A percentile compares a stretch with the other conserved stretches of the same genome.
phyloP scores from a whole-genome alignment of 1,284 basidiomycete genomes.

The Paramarasmius palmivorus region DNA sequence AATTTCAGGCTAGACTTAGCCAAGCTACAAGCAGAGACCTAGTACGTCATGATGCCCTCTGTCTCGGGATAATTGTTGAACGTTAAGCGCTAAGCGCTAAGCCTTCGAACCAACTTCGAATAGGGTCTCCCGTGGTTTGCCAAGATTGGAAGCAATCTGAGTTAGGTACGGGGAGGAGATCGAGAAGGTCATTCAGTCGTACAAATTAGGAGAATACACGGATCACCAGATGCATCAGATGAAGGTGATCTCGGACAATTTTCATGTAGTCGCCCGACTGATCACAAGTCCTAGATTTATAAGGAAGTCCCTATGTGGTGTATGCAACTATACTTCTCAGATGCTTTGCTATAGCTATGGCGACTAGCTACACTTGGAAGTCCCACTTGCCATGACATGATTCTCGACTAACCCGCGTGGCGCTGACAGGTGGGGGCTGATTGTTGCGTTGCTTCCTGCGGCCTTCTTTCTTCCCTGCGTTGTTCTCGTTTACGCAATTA shows the following conservation, averaged over 20 bases:
- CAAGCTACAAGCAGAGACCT: conserved; percentile 36
- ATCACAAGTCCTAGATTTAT: no score
- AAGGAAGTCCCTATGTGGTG: conserved; percentile 62
- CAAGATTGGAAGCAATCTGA: conserved; percentile 37
- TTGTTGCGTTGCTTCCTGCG: conserved; percentile 47
- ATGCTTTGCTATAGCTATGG: conserved; percentile 49
- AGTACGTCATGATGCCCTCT: conserved; percentile 19
- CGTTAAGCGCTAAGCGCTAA: no score
- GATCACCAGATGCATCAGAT: conserved; percentile 15
- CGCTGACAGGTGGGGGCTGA: conserved; percentile 36
- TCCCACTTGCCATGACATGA: conserved; percentile 26
- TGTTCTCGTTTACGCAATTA: conserved; percentile 16
- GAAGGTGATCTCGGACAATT: no score
- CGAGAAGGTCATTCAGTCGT: conserved; percentile 35
- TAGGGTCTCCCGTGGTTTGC: conserved; percentile 47
- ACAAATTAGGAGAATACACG: conserved; percentile 24
- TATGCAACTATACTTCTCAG: conserved; percentile 46
- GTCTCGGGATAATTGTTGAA: no score
- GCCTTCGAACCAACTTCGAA: neutral
- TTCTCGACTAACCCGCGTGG: neutral
- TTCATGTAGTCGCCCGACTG: no score
- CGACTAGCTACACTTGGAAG: conserved; percentile 51
- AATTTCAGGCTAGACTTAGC: conserved; percentile 41
- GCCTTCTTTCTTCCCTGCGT: conserved; percentile 52
- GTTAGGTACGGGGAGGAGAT: conserved; percentile 55